Base-by-base conservation (phyloP, 164 flowering plant genomes). In the Vitis rupestris region DNA sequence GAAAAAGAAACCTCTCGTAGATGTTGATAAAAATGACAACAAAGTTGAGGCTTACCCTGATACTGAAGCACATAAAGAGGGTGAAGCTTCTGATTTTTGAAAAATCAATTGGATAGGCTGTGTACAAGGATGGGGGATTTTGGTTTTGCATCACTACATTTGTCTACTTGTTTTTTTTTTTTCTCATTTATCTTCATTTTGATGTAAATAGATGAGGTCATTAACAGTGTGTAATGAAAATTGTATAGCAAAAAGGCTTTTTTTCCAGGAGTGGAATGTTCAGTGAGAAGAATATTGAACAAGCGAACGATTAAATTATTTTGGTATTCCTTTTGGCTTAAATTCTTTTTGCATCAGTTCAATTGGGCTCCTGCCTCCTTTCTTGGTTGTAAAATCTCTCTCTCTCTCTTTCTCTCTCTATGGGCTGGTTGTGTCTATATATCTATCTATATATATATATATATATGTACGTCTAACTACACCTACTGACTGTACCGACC, bases 181-280 rank as follows among this genome's bases (percentile, higher is more conserved):
- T 31, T 37, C 2, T 37, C 4, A 37, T 37, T 37, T 37, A 4
- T 37, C 44, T 37, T 37, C 7, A 37, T 37, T 37, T 53, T 17
- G 31, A 16, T 84, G 85, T 82, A 84, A 68, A 82, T 82, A 84
- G 79, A 65, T 49, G 73, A 70, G 63, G 54, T 64, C 60, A 66
- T 67, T 72, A 70, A 75, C 76, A 64, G 73, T 68, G 78, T 81
- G 78, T 66, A 54, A 65, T 65, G 19, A 71, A 37, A 72, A 59
- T 68, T 82, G 87, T 84, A 84, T 75, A 82, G 87, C 52, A 48
- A 68, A 76, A 58, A 63, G 58, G 62, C 44, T 37, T 37, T 60
- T 58, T 65, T 58, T 62, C 52, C 55, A 16, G 65, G 57, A 62
- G 57, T 51, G 60, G 66, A 56, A 16, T 37, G 48, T 48, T 51